Evolutionary conservation across 1,139 yeast genomes (phyloP).

Genomic region (Blastobotrys proliferans): DNA sequence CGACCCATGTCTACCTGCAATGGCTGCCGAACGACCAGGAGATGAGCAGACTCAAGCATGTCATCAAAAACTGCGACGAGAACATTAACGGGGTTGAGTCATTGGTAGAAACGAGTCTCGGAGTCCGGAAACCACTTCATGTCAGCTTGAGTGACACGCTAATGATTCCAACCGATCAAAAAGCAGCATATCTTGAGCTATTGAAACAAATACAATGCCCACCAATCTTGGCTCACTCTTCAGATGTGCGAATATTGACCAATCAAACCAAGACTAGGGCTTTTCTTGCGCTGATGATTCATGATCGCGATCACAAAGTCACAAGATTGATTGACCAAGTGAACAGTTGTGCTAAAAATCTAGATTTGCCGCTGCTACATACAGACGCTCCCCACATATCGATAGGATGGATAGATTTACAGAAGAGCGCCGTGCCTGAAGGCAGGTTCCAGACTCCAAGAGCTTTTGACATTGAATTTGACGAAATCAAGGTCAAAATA

Average conservation of each 20-base stretch:
- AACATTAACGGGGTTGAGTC: slow-evolving; percentile 19
- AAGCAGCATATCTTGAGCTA: slow-evolving; percentile 18
- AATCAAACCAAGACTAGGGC: slow-evolving; percentile 17
- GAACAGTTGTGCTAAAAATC: slow-evolving; percentile 13
- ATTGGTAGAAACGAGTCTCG: slow-evolving; percentile 26
- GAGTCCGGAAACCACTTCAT: slow-evolving; percentile 32
- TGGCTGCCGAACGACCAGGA: slow-evolving; percentile 25
- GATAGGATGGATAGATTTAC: slow-evolving; percentile 22
- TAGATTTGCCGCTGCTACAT: slow-evolving; percentile 18
- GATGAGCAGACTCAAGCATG: neutral
- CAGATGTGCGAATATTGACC: slow-evolving; percentile 5
- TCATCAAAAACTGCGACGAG: neutral
- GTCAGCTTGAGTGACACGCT: slow-evolving; percentile 34
- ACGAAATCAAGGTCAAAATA: slow-evolving; percentile 19
- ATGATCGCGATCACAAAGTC: neutral
- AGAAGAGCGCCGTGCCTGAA: neutral
- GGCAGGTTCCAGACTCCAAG: neutral
- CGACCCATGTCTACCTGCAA: slow-evolving; percentile 34
- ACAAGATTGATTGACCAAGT: slow-evolving; percentile 9
- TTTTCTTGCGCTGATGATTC: slow-evolving; percentile 14
- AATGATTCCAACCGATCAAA: slow-evolving; percentile 25
- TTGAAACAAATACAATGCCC: neutral
- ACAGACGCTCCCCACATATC: slow-evolving; percentile 24
- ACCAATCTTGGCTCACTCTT: neutral
- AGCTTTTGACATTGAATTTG: neutral